Evolutionary conservation across 345 rosid genomes (phyloP).

Genomic region (Eucalyptus virginea): DNA sequence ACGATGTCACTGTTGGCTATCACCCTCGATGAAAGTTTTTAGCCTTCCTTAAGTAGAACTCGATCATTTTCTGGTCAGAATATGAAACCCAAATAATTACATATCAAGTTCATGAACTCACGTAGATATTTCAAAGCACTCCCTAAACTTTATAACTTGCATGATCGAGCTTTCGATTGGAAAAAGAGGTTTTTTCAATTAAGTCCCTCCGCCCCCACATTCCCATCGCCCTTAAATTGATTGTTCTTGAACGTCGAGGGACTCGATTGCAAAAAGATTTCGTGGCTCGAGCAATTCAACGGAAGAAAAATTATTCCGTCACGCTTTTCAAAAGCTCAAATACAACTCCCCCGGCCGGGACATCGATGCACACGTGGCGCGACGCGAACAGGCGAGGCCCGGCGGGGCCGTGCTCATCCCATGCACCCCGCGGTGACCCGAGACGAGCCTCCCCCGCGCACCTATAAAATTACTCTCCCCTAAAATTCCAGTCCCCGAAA

Average conservation of each 20-base stretch:
- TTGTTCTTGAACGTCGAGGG: background rate
- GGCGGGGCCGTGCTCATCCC: background rate
- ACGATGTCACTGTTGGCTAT: fast-evolving
- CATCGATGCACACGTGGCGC: background rate
- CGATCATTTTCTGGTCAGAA: fast-evolving
- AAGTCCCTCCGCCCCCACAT: background rate
- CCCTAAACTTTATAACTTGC: background rate
- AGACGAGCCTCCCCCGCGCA: background rate
- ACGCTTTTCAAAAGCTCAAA: background rate
- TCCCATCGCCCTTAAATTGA: background rate
- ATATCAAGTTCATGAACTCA: background rate
- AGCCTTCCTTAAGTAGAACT: background rate
- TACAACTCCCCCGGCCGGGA: background rate
- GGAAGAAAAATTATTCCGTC: background rate
- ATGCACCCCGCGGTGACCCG: background rate
- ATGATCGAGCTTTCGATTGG: background rate
- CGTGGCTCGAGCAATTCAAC: background rate
- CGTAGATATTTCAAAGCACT: background rate
- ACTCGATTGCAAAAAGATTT: background rate
- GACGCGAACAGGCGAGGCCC: background rate
- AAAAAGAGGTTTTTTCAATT: background rate
- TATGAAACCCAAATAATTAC: too few species aligned
- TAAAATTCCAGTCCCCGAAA: background rate
- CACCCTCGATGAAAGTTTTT: background rate
- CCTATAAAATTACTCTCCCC: background rate